Percentiles rank a stretch among this genome's conserved stretches.
Evolutionary conservation across 257 asterid genomes (phyloP).

Genomic region (Prunella vulgaris): DNA sequence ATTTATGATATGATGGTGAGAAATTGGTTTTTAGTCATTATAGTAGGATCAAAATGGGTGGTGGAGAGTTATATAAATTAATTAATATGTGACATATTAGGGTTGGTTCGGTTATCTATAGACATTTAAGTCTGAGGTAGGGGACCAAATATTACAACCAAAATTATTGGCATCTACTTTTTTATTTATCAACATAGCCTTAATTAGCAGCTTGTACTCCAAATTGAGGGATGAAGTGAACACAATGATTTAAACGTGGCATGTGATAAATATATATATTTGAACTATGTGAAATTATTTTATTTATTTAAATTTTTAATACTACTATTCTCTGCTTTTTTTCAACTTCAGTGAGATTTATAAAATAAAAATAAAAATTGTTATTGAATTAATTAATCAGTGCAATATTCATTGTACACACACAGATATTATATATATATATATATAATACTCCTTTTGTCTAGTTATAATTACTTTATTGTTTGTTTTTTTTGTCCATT

Average conservation of each 20-base stretch:
- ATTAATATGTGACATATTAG: neutral
- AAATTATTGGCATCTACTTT: neutral
- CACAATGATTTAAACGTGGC: neutral
- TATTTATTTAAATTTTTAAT: too few species aligned
- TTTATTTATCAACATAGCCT: neutral
- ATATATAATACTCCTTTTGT: too few species aligned
- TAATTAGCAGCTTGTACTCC: neutral
- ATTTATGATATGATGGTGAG: neutral
- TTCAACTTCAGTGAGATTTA: too few species aligned
- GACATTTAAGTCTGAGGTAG: neutral
- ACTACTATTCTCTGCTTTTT: too few species aligned
- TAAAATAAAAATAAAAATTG: too few species aligned
- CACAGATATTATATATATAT: too few species aligned
- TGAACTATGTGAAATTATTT: too few species aligned
- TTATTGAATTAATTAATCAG: too few species aligned
- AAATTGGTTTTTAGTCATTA: neutral
- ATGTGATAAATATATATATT: too few species aligned
- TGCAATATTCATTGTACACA: too few species aligned
- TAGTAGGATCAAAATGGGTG: neutral
- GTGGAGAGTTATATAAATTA: neutral
- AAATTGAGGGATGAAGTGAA: neutral
- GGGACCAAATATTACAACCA: constrained; percentile 12
- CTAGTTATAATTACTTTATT: too few species aligned
- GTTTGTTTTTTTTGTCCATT: too few species aligned
- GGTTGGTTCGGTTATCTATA: neutral